Evolutionary conservation across 1,139 yeast species (phyloP).

Genomic region (Taphrina populina): DNA sequence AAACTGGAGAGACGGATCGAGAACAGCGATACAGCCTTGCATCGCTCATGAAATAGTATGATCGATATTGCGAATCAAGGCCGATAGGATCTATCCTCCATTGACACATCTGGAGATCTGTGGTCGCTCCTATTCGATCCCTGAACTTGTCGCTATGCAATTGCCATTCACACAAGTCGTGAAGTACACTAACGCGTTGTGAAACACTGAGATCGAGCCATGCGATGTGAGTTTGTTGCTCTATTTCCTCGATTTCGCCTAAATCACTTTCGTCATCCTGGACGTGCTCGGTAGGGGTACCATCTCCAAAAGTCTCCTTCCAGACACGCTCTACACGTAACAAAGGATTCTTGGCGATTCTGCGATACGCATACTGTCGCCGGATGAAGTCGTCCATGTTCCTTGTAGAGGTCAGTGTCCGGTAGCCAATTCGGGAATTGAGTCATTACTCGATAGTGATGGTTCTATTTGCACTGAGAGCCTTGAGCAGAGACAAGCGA

Average conservation of each 20-base stretch:
- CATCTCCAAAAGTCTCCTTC: constrained; percentile 7
- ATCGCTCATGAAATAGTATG: constrained; percentile 24
- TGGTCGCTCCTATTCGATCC: constrained; percentile 16
- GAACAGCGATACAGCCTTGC: constrained; percentile 21
- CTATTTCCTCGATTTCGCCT: constrained; percentile 26
- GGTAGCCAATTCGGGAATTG: no score
- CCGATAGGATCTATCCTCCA: constrained; percentile 29
- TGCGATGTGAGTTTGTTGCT: background rate
- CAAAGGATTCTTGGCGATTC: constrained; percentile 22
- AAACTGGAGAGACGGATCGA: background rate
- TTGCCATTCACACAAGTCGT: constrained; percentile 33
- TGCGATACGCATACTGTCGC: constrained; percentile 26
- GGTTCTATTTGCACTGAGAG: constrained; percentile 26
- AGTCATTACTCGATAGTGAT: constrained; percentile 9
- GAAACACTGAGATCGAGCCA: constrained; percentile 1
- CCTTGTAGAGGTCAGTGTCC: background rate
- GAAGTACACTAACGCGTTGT: constrained; percentile 11
- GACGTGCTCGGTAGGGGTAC: background rate
- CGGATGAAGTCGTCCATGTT: constrained; percentile 33
- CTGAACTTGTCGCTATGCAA: constrained; percentile 27
- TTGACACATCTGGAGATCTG: constrained; percentile 16
- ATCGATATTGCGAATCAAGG: constrained; percentile 4
- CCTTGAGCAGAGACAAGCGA: constrained; percentile 11
- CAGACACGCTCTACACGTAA: constrained; percentile 14
- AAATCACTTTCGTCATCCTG: constrained; percentile 16